Base-by-base conservation (phyloP, 768 basidiomycete genomes). In the Lactarius trivialis region DNA sequence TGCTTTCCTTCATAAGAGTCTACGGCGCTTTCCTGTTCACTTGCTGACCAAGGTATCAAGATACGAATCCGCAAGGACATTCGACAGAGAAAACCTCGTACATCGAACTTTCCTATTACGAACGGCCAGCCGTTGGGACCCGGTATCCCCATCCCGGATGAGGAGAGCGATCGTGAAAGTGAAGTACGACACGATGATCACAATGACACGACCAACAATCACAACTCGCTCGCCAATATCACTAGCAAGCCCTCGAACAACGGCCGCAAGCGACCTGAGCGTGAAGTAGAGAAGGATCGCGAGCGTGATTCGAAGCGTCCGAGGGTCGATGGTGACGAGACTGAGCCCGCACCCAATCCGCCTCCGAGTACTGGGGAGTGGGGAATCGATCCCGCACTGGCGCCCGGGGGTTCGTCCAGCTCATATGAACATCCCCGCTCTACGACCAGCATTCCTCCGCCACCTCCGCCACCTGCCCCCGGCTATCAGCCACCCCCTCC, bases 41-140 rank as follows among this genome's bases (percentile, higher is more conserved):
- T 95, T 58, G 92, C 93, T n/a, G 93, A 95, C 70, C 93, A 95
- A 74, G 93, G 93, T 26, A 93, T 95, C 75, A 96, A 95, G 75
- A 94, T 96, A 58, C 86, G 93, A 33, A 95, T 95, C 57, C 83
- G 93, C 37, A 95, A 94, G 73, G 92, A 95, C 62, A 91, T 93
- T 37, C 85, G 91, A 1, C 86, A 89, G 28, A 82, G 91, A 65
- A 92, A 91, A 71, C 78, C 85, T 12, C 82, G 66, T 34, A 60
- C 59, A 9, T 55, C 60, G 5, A 60, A 49, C 43, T 67, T 67
- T 36, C 64, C 66, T 11, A 58, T 64, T 28, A 21, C 62, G 24
- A 55, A 51, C 30, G 61, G 55, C 45, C 62, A 58, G 53, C 56
- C 58, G 7, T 33, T 61, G 43, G 58, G 41, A 4, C 60, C 64